Evolutionary conservation across 1,139 yeast genomes (phyloP), one percentile per base, ranked within the genome.

Genomic region (Protomyces lactucae-debilis): DNA sequence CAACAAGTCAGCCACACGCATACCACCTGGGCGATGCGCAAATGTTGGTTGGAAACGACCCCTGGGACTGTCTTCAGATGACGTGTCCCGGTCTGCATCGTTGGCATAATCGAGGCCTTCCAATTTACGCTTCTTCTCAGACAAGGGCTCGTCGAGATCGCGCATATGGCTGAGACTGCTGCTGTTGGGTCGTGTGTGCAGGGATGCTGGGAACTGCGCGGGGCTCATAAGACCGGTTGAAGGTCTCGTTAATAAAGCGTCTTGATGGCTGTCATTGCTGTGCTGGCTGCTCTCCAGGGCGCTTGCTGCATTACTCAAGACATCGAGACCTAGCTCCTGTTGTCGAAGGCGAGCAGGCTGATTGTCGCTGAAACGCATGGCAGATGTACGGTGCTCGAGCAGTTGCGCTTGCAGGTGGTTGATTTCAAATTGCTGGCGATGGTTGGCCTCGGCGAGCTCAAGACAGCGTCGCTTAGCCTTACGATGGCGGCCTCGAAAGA

Each of bases 231-330:
- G 48, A 3, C 48, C 48, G 16, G 48, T 43, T 16, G 48, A 43
- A 9, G 48, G 48, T 12, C 48, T 18, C 21, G 48, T 43, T 28
- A 43, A 21, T 3, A 43, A 18, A 16, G 48, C 48, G 21, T 43
- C 48, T 16, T 43, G 48, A 18, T 43, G 48, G 48, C 48, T 18
- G 48, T 43, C 48, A 4, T 10, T 16, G 12, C 48, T 43, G 48
- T 43, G 48, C 14, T 43, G 48, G 4, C 48, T 43, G 23, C 48
- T 43, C 18, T 43, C 48, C 40, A 59, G 43, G 10, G 54, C 52
- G 3, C 63, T 55, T 16, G 63, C 63, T 10, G 63, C 63, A 52
- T 52, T 55, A 43, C 63, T 59, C 36, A 59, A 57, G 8, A 59
- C 63, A 25, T 52, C 63, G 23, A 59, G 57, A 3, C 63, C 63